Evolutionary conservation across 192 early-diverging fungal species (phyloP).

Genomic region (Coemansia sp.): DNA sequence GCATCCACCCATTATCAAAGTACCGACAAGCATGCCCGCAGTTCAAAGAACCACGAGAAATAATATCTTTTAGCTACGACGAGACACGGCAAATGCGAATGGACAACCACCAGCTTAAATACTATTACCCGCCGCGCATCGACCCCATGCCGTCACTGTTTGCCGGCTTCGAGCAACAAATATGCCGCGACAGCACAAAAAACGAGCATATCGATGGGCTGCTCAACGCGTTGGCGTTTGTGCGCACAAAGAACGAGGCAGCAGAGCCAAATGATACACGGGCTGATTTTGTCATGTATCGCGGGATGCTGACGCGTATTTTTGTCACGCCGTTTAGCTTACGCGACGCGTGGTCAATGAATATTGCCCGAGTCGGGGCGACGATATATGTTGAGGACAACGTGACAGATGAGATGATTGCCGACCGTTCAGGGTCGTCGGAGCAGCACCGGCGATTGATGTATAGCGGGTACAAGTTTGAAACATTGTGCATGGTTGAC

Average conservation of each 20-base stretch:
- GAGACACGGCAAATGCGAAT: constrained; percentile 57
- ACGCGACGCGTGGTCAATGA: constrained; percentile 80
- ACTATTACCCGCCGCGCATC: constrained; percentile 21
- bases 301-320: constrained; percentile 90
- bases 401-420: constrained; percentile 44
- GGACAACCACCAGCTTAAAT: constrained; percentile 55
- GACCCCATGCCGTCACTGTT: constrained; percentile 56
- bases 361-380: constrained; percentile 60
- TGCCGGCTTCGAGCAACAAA: constrained; percentile 68
- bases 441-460: constrained; percentile 67
- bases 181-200: constrained; percentile 57
- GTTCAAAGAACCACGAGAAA: constrained; percentile 64
- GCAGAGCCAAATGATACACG: background rate
- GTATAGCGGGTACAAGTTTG: constrained; percentile 92
- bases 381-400: constrained; percentile 84
- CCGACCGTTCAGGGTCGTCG: constrained; percentile 33
- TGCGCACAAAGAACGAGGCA: constrained; percentile 23
- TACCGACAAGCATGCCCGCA: constrained; percentile 44
- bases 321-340: constrained; percentile 73
- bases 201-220: constrained; percentile 84
- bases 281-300: constrained; percentile 63
- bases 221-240: constrained; percentile 56
- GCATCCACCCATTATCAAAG: constrained; percentile 38
- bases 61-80: constrained; percentile 68
- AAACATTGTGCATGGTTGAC: constrained; percentile 68